Conservation (phyloP, 305 asterid species). For the Fraxinus floribunda region DNA sequence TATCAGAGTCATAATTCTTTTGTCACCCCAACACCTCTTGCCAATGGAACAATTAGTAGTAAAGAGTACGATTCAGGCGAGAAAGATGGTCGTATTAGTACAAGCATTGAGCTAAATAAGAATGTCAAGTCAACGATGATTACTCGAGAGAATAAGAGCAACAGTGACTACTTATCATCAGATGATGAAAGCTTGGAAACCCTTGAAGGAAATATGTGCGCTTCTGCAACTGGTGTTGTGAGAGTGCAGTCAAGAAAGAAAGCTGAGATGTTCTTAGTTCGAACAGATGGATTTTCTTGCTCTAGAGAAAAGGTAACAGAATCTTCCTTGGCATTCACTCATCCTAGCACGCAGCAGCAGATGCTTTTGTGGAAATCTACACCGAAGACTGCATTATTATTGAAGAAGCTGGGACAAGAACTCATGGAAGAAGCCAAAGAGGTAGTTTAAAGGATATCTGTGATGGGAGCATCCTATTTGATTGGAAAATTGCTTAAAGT, state of each 20-base stretch:
- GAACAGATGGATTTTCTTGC: slow-evolving; percentile 97
- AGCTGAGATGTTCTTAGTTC: slow-evolving; percentile 98
- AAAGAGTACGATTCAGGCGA: slow-evolving; percentile 27
- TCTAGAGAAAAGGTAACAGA: slow-evolving; percentile 93
- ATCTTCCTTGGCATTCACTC: slow-evolving; percentile 96
- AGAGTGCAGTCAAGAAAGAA: slow-evolving; percentile 94
- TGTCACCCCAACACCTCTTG: slow-evolving; percentile 26
- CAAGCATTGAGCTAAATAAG: slow-evolving; percentile 36
- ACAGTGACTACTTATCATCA: slow-evolving; percentile 48
- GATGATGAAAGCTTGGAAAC: slow-evolving; percentile 64
- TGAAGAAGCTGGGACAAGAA: slow-evolving; percentile 91
- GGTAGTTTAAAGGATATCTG: slow-evolving; percentile 39
- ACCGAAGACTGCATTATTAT: slow-evolving; percentile 81
- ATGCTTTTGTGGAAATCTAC: slow-evolving; percentile 99
- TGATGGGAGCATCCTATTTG: slow-evolving; percentile 11
- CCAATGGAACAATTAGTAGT: slow-evolving; percentile 35
- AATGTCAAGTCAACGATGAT: slow-evolving; percentile 32
- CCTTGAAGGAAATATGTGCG: slow-evolving; percentile 79
- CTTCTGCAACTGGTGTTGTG: slow-evolving; percentile 95
- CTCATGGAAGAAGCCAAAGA: slow-evolving; percentile 98
- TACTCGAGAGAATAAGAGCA: slow-evolving; percentile 32
- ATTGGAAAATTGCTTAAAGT: slow-evolving; percentile 16
- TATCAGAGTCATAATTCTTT: slow-evolving; percentile 36
- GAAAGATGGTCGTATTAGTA: slow-evolving; percentile 39
- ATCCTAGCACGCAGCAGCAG: slow-evolving; percentile 99